phyloP scores from a whole-genome alignment of 345 rosid genomes.

The Rhizophora apiculata region DNA sequence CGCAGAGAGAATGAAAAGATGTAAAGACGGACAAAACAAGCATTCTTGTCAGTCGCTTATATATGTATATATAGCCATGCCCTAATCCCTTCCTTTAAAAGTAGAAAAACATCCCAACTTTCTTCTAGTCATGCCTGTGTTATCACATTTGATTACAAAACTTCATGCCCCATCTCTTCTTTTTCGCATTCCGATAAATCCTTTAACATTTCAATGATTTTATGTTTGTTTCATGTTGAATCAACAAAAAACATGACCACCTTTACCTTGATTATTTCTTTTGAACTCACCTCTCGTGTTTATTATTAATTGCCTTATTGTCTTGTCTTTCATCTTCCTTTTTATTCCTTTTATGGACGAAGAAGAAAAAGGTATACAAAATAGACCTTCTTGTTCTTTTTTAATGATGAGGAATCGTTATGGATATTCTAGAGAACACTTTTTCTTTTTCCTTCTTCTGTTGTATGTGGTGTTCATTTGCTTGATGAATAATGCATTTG shows the following conservation, averaged over 20 bases:
- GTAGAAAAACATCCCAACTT: slow-evolving; percentile 6
- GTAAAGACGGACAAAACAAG: neutral
- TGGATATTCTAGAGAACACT: neutral
- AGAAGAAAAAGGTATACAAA: neutral
- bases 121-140: slow-evolving; percentile 5
- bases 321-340: slow-evolving; percentile 20
- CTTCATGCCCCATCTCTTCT: neutral
- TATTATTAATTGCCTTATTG: no score
- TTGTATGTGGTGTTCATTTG: no score
- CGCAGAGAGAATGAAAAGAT: slow-evolving; percentile 14
- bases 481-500: neutral
- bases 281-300: slow-evolving; percentile 12
- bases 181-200: neutral
- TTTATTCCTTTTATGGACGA: no score
- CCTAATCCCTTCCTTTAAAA: neutral
- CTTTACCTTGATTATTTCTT: neutral
- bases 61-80: neutral
- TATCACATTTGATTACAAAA: neutral
- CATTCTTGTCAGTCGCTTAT: neutral
- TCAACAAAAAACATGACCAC: neutral
- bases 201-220: neutral
- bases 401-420: neutral
- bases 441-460: no score
- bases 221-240: neutral
- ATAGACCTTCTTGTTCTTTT: neutral